A percentile compares a stretch with the other conserved stretches of the same genome.
Conservation (phyloP, 2,329 filamentous ascomycete genomes). For the Ceratocystiopsis sp. region DNA sequence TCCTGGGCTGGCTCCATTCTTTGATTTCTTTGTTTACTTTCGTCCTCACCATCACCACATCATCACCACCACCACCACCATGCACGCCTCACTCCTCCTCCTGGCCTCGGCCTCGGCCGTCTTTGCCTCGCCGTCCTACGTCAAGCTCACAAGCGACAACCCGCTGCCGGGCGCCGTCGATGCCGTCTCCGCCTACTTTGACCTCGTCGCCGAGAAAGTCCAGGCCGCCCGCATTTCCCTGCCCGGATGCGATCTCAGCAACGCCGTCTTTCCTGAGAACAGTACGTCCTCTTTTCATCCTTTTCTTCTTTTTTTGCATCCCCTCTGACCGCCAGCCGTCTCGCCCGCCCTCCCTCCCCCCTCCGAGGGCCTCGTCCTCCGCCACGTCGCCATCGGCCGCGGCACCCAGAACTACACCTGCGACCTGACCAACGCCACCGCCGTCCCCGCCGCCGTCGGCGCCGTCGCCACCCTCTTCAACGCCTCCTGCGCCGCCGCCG, state of each 20-base stretch:
- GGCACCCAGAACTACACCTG: constrained; percentile 95
- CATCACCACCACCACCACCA: constrained; percentile 12
- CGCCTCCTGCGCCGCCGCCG: constrained; percentile 59
- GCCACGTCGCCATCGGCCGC: constrained; percentile 70
- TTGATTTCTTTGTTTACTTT: neutral
- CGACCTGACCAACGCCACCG: constrained; percentile 38
- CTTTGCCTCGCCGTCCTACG: constrained; percentile 29
- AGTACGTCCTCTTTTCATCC: constrained; percentile 11
- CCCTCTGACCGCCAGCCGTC: constrained; percentile 1
- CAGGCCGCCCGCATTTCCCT: constrained; percentile 25
- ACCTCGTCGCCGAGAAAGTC: constrained; percentile 37
- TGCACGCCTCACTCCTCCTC: constrained; percentile 31
- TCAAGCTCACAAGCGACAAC: constrained; percentile 23
- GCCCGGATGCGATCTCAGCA: constrained; percentile 36
- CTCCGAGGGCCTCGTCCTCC: constrained; percentile 41
- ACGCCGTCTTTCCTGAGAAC: constrained; percentile 31
- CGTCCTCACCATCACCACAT: neutral
- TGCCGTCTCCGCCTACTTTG: constrained; percentile 43
- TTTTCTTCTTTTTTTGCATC: neutral
- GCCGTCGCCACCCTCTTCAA: constrained; percentile 80
- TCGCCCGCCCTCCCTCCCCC: constrained; percentile 27
- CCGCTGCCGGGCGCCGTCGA: constrained; percentile 24
- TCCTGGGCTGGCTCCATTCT: neutral
- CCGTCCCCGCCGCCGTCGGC: constrained; percentile 47
- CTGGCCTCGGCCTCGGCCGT: constrained; percentile 28